Percentiles rank a stretch among this genome's conserved stretches.
Evolutionary conservation across 2,329 filamentous ascomycete species (phyloP).

Genomic region (Ramichloridium luteum): DNA sequence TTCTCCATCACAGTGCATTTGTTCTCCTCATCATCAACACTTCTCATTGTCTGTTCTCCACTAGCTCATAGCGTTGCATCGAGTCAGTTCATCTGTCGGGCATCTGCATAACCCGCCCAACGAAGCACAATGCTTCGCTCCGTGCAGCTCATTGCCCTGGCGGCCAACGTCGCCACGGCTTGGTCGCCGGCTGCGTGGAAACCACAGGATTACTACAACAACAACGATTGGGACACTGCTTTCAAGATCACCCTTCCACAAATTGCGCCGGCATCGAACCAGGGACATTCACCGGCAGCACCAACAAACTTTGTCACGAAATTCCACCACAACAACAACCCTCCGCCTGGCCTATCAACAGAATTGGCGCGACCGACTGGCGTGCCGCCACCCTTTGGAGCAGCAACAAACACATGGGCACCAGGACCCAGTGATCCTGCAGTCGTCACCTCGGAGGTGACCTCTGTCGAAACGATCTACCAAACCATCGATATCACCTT

Average conservation of each 20-base stretch:
- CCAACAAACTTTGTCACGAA: not conserved
- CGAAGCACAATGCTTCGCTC: not conserved
- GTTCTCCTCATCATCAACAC: too few species aligned
- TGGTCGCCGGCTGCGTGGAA: not conserved
- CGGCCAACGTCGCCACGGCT: not conserved
- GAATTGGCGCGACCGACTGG: not conserved
- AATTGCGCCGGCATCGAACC: not conserved
- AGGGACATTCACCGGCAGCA: not conserved
- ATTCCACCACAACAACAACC: not conserved
- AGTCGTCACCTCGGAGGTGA: too few species aligned
- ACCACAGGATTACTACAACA: constrained; percentile 1
- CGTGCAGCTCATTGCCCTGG: not conserved
- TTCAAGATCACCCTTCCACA: not conserved
- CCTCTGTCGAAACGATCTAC: not conserved
- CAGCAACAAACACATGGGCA: too few species aligned
- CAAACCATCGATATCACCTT: constrained; percentile 4
- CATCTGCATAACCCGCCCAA: too few species aligned
- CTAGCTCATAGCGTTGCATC: too few species aligned
- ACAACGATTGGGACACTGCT: constrained; percentile 1
- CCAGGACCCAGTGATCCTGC: too few species aligned
- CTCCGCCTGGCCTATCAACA: not conserved
- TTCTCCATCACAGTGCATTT: too few species aligned
- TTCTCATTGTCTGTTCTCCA: too few species aligned
- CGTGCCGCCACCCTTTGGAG: not conserved
- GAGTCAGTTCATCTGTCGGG: too few species aligned